phyloP scores from a whole-genome alignment of 2,329 filamentous ascomycete species.

The Immersiporthe knoxdaviesiana region DNA sequence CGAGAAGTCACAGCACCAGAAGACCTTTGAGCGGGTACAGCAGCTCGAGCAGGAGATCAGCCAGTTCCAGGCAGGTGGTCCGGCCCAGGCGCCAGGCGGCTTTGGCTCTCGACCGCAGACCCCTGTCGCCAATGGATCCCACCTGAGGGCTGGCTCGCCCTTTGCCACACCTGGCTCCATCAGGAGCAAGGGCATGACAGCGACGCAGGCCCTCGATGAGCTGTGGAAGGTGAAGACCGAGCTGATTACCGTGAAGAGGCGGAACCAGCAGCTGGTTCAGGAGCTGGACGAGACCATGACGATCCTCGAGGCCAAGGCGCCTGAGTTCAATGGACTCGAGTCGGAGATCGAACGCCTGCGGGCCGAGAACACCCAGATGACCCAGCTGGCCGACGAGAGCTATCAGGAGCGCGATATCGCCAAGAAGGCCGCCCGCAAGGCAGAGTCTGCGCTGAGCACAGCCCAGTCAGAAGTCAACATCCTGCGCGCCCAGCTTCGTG shows the following conservation, averaged over 20 bases:
- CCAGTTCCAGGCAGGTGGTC: constrained; percentile 53
- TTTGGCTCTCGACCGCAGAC: constrained; percentile 61
- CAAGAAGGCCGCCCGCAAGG: constrained; percentile 77
- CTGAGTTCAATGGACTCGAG: constrained; percentile 84
- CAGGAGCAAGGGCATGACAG: constrained; percentile 60
- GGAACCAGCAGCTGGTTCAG: constrained; percentile 72
- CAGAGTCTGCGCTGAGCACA: constrained; percentile 70
- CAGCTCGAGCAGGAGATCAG: constrained; percentile 59
- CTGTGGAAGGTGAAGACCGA: constrained; percentile 71
- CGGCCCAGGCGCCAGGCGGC: constrained; percentile 42
- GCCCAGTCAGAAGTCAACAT: constrained; percentile 74
- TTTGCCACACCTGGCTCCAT: constrained; percentile 64
- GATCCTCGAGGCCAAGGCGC: constrained; percentile 81
- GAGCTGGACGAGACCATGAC: constrained; percentile 85
- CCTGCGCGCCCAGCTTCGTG: constrained; percentile 82
- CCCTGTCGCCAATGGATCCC: constrained; percentile 61
- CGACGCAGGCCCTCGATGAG: constrained; percentile 67
- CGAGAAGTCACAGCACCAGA: constrained; percentile 50
- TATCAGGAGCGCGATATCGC: constrained; percentile 79
- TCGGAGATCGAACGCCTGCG: constrained; percentile 80
- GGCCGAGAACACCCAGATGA: constrained; percentile 81
- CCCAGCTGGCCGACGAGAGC: constrained; percentile 79
- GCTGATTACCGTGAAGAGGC: constrained; percentile 73
- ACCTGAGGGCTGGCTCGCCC: constrained; percentile 57
- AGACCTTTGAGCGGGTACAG: constrained; percentile 53